A percentile compares a stretch with the other conserved stretches of the same genome.
Evolutionary conservation across 2,329 filamentous ascomycete genomes (phyloP).

Genomic region (Scedosporium dehoogii): DNA sequence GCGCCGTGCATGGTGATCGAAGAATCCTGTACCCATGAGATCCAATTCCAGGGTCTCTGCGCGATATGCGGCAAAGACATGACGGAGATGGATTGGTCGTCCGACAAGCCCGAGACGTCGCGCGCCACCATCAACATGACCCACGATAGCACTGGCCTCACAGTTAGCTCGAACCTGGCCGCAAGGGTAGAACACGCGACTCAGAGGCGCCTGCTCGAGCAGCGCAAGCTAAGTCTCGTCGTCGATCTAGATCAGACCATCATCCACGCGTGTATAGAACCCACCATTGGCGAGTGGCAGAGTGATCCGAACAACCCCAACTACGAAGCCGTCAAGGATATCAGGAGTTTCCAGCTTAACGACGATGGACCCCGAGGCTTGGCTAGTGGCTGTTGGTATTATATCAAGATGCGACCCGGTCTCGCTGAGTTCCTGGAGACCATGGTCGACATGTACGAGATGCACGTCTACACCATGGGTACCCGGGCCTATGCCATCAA

Average conservation of each 20-base stretch:
- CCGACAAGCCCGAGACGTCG: slow-evolving; percentile 65
- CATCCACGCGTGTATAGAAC: slow-evolving; percentile 95
- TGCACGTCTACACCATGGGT: slow-evolving; percentile 99
- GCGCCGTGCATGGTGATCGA: slow-evolving; percentile 63
- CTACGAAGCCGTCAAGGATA: slow-evolving; percentile 79
- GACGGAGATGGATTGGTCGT: slow-evolving; percentile 82
- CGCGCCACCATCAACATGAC: slow-evolving; percentile 92
- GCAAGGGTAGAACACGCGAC: slow-evolving; percentile 74
- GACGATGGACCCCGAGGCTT: slow-evolving; percentile 70
- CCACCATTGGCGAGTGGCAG: slow-evolving; percentile 94
- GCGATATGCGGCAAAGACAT: slow-evolving; percentile 92
- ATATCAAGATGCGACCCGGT: slow-evolving; percentile 93
- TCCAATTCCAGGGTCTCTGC: slow-evolving; percentile 87
- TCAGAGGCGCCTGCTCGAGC: slow-evolving; percentile 69
- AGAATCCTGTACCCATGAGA: slow-evolving; percentile 82
- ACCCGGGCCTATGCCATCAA: slow-evolving; percentile 91
- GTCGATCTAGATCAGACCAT: slow-evolving; percentile 98
- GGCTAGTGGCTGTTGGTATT: slow-evolving; percentile 77
- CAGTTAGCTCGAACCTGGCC: slow-evolving; percentile 75
- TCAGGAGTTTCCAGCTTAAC: slow-evolving; percentile 76
- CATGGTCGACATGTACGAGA: slow-evolving; percentile 74
- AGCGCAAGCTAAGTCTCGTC: slow-evolving; percentile 81
- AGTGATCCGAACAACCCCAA: slow-evolving; percentile 82
- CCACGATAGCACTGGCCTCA: slow-evolving; percentile 80
- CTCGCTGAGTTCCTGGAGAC: slow-evolving; percentile 69